phyloP scores from a whole-genome alignment of 352 stramenopile species.

The Hyaloperonospora brassicae region DNA sequence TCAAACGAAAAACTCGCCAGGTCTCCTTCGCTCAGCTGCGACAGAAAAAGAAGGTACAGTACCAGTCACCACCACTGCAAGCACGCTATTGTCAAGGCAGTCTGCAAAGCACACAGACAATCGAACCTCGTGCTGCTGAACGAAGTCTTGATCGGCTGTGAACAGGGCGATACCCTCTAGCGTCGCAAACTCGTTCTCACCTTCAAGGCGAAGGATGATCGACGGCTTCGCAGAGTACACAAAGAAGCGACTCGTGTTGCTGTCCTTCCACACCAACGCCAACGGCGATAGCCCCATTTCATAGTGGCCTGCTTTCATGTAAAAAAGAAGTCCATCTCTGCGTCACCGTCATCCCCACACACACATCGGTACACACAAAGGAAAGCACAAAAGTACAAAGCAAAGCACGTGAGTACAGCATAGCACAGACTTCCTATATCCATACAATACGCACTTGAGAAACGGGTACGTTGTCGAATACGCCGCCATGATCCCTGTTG shows the following conservation, averaged over 20 bases:
- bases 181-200: constrained; percentile 44
- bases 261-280: constrained; percentile 87
- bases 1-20: constrained; percentile 76
- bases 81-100: no score
- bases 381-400: constrained; percentile 5
- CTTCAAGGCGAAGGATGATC: constrained; percentile 62
- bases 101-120: background rate
- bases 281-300: constrained; percentile 82
- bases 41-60: no score
- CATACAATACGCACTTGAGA: constrained; percentile 51
- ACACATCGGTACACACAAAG: background rate
- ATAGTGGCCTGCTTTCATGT: constrained; percentile 86
- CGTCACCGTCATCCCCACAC: background rate
- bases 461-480: constrained; percentile 80
- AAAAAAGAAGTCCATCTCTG: constrained; percentile 87
- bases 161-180: constrained; percentile 65
- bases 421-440: background rate
- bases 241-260: constrained; percentile 76
- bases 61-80: no score
- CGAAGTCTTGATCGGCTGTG: constrained; percentile 34
- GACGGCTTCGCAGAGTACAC: constrained; percentile 57
- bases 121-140: constrained; percentile 57
- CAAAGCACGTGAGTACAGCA: constrained; percentile 4
- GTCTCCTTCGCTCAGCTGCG: constrained; percentile 63
- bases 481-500: constrained; percentile 57